These are phyloP conservation scores for Alnus rubra DNA, from an alignment of 306 rosid species.

Conservation along the genomic window DNA sequence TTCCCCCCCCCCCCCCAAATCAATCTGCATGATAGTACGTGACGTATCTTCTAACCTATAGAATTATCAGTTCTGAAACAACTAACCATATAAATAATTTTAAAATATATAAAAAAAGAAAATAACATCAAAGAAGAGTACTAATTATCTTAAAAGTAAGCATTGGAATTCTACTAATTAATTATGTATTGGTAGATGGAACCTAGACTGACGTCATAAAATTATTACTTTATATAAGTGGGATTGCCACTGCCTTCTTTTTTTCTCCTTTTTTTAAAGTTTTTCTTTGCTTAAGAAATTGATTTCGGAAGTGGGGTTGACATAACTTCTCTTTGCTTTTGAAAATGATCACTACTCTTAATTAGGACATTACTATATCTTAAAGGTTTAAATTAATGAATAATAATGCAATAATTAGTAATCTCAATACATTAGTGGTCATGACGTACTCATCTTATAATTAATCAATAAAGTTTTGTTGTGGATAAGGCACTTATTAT, in stretches of 20 bases:
- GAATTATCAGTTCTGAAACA: not conserved
- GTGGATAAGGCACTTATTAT: slow-evolving; percentile 36
- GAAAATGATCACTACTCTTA: not conserved
- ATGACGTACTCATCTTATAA: not conserved
- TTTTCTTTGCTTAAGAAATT: not conserved
- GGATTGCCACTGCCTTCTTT: slow-evolving; percentile 25
- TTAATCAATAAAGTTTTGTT: not conserved
- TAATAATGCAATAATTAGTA: slow-evolving; percentile 23
- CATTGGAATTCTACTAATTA: slow-evolving; percentile 17
- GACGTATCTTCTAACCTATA: slow-evolving; percentile 16
- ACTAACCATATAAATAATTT: not conserved
- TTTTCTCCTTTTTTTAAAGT: not conserved
- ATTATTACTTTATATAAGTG: slow-evolving; percentile 27
- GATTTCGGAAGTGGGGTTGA: slow-evolving; percentile 28
- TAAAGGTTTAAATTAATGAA: slow-evolving; percentile 9
- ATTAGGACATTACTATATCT: slow-evolving; percentile 12
- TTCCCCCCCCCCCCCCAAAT: not conserved
- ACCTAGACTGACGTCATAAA: not conserved
- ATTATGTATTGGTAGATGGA: not conserved
- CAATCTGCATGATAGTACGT: slow-evolving; percentile 12
- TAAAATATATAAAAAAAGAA: not conserved
- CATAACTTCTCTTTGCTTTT: slow-evolving; percentile 20
- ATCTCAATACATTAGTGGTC: not conserved
- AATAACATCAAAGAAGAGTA: not conserved
- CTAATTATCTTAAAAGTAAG: slow-evolving; percentile 21